Evolutionary conservation across 345 rosid species (phyloP).

Genomic region (Salix purpurea): DNA sequence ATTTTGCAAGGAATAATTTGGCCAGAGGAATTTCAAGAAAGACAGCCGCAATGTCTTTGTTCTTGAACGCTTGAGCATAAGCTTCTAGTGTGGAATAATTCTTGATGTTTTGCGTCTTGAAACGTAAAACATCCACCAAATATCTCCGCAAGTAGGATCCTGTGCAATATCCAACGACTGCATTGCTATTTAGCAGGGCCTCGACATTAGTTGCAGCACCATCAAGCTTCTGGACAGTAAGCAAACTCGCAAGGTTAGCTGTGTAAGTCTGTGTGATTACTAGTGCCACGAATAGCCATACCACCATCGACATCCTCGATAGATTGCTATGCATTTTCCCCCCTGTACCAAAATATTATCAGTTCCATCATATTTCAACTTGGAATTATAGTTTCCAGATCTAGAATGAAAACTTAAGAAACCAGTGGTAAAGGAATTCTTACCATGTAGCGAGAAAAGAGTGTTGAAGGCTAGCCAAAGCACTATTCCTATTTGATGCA

Average conservation of each 20-base stretch:
- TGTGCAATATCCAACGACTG: constrained; percentile 10
- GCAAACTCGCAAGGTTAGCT: constrained; percentile 18
- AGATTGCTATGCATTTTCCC: constrained; percentile 17
- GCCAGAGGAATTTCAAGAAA: constrained; percentile 20
- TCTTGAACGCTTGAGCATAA: neutral
- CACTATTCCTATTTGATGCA: constrained; percentile 7
- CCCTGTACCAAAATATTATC: neutral
- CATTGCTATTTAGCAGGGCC: constrained; percentile 3
- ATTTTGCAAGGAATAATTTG: constrained; percentile 8
- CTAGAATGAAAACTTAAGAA: neutral
- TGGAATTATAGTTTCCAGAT: neutral
- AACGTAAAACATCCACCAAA: constrained; percentile 3
- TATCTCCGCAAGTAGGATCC: neutral
- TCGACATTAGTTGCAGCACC: neutral
- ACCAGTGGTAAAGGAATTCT: neutral
- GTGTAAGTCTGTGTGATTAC: constrained; percentile 18
- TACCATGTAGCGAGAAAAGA: constrained; percentile 17
- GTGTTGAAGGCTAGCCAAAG: constrained; percentile 21
- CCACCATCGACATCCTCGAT: constrained; percentile 20
- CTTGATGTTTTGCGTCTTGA: neutral
- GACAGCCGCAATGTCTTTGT: constrained; percentile 9
- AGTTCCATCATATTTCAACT: too few species aligned
- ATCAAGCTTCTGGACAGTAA: constrained; percentile 8
- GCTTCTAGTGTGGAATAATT: neutral
- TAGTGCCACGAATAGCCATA: constrained; percentile 23